Evolutionary conservation across 305 asterid genomes (phyloP).

Genomic region (Caryopteris hybrid): DNA sequence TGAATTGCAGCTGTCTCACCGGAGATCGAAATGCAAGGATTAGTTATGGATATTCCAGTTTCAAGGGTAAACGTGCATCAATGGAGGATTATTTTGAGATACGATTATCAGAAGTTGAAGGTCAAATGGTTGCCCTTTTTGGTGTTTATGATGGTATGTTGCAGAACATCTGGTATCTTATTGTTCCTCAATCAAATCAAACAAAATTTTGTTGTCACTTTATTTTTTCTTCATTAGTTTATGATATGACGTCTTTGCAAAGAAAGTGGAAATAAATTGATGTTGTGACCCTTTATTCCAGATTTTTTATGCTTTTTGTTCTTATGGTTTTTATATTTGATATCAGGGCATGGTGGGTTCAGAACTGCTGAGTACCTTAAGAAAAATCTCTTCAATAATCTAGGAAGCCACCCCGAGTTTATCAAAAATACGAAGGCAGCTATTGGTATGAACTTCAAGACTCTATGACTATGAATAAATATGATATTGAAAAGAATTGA

Average conservation of each 20-base stretch:
- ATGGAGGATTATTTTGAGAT: slow-evolving; percentile 81
- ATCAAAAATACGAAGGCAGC: slow-evolving; percentile 63
- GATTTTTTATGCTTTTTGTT: not conserved
- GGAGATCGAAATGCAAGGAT: slow-evolving; percentile 44
- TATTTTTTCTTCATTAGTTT: not conserved
- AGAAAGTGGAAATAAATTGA: not conserved
- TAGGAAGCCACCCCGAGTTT: slow-evolving; percentile 58
- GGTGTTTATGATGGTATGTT: slow-evolving; percentile 72
- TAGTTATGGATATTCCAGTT: slow-evolving; percentile 68
- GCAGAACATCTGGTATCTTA: not conserved
- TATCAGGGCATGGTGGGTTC: slow-evolving; percentile 72
- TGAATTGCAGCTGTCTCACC: slow-evolving; percentile 40
- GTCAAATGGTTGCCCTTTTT: slow-evolving; percentile 72
- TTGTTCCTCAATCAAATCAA: not conserved
- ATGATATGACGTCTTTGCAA: not conserved
- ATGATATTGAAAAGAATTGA: not conserved
- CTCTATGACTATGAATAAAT: not conserved
- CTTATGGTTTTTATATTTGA: not conserved
- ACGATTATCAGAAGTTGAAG: slow-evolving; percentile 62
- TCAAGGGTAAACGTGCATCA: slow-evolving; percentile 69
- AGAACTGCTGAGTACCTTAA: slow-evolving; percentile 71
- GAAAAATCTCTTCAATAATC: slow-evolving; percentile 62
- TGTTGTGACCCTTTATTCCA: not conserved
- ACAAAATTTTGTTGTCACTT: not conserved
- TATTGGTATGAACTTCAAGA: slow-evolving; percentile 44